Evolutionary conservation across 176 grass and related monocot species (phyloP).

Genomic region (Panicum miliaceum): DNA sequence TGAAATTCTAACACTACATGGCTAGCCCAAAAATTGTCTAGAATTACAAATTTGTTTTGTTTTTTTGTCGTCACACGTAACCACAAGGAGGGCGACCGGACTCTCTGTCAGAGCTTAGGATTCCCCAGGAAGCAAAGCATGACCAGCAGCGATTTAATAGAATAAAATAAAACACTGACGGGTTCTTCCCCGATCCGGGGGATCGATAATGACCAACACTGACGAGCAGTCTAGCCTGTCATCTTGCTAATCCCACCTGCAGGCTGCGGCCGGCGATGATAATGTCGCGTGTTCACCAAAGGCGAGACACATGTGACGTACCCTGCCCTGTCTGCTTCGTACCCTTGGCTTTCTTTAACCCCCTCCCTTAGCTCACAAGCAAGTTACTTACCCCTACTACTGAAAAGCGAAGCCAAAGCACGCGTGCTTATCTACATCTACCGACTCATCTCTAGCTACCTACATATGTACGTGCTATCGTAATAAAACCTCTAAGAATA

Average conservation of each 20-base stretch:
- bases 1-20: too few species aligned
- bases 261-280: slow-evolving; percentile 39
- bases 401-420: slow-evolving; percentile 12
- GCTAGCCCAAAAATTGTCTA: too few species aligned
- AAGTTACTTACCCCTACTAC: slow-evolving; percentile 15
- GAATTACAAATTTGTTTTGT: too few species aligned
- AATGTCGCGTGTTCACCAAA: slow-evolving; percentile 42
- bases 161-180: neutral
- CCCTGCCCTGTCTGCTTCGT: neutral
- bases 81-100: neutral
- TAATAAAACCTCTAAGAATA: too few species aligned
- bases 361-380: slow-evolving; percentile 43
- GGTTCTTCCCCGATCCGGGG: neutral
- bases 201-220: slow-evolving; percentile 27
- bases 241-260: slow-evolving; percentile 37
- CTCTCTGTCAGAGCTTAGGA: neutral
- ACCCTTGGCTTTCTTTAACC: neutral
- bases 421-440: neutral
- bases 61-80: too few species aligned
- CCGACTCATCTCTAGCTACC: neutral
- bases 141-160: neutral
- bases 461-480: neutral
- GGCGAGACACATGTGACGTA: slow-evolving; percentile 46
- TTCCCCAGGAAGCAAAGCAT: neutral
- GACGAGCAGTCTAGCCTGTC: neutral